phyloP scores from a whole-genome alignment of 148 eudicot genomes.

The Drosera capensis region DNA sequence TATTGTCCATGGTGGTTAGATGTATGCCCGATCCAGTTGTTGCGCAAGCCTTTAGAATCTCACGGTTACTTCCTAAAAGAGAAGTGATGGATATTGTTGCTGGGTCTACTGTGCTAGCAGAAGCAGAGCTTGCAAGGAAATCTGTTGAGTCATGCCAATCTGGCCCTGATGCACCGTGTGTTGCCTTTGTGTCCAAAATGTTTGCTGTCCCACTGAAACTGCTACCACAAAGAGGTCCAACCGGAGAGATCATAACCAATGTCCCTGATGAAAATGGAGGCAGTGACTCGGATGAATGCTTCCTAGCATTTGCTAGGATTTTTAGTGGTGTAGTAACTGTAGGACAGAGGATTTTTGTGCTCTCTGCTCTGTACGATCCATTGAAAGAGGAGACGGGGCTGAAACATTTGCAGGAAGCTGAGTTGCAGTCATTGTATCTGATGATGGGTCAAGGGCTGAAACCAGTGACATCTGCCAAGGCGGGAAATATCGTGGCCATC shows the following conservation, averaged over 20 bases:
- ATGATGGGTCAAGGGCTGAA: conserved; percentile 91
- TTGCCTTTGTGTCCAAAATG: conserved; percentile 94
- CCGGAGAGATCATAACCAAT: conserved; percentile 35
- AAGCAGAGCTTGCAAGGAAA: conserved; percentile 62
- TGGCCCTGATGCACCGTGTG: conserved; percentile 56
- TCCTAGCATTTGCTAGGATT: conserved; percentile 90
- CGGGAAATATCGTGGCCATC: conserved; percentile 84
- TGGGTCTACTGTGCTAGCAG: conserved; percentile 38
- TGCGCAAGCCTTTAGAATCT: conserved; percentile 55
- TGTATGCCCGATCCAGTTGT: conserved; percentile 58
- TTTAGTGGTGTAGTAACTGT: conserved; percentile 66
- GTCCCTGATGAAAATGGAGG: conserved; percentile 30
- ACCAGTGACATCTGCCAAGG: conserved; percentile 54
- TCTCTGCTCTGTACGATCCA: conserved; percentile 87
- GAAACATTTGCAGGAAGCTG: conserved; percentile 80
- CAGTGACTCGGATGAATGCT: conserved; percentile 71
- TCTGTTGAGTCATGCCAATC: conserved; percentile 72
- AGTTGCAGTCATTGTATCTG: conserved; percentile 59
- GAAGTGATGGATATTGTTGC: conserved; percentile 30
- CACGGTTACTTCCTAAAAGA: conserved; percentile 79
- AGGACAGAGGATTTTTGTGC: conserved; percentile 63
- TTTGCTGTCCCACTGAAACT: conserved; percentile 70
- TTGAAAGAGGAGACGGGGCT: conserved; percentile 48
- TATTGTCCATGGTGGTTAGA: conserved; percentile 63
- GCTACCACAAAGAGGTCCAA: conserved; percentile 47